Evolutionary conservation across 176 grass and related monocot species (phyloP).

Genomic region (Aegilops sharonensis): DNA sequence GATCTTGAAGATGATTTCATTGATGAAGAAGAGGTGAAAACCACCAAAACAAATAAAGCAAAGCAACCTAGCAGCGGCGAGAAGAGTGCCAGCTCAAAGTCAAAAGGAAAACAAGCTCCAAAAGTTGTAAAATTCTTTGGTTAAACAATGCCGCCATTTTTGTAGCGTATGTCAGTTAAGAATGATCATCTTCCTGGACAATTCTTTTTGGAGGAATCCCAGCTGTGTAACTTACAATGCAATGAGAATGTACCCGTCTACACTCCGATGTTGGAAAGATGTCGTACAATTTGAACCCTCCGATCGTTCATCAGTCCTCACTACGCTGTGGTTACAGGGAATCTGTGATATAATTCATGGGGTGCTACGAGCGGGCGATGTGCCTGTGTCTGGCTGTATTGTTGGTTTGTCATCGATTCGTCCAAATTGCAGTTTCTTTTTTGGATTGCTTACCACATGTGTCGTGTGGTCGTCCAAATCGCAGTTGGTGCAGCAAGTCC

Average conservation of each 20-base stretch:
- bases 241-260: neutral
- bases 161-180: neutral
- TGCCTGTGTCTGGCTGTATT: neutral
- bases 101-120: constrained; percentile 57
- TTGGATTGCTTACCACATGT: too few species aligned
- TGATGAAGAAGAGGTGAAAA: constrained; percentile 52
- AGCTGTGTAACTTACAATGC: constrained; percentile 17
- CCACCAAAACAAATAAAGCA: constrained; percentile 30
- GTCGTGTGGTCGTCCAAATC: neutral
- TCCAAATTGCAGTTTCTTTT: neutral
- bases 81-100: constrained; percentile 38
- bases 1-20: constrained; percentile 95
- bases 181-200: neutral
- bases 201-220: neutral
- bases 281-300: neutral
- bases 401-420: neutral
- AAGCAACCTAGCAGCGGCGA: constrained; percentile 27
- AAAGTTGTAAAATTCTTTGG: constrained; percentile 90
- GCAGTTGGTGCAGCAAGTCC: neutral
- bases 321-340: neutral
- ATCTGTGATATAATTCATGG: neutral
- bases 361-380: neutral
- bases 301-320: neutral
- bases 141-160: constrained; percentile 26
- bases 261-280: neutral